Evolutionary conservation across 306 rosid genomes (phyloP).

Genomic region (Vicia faba): DNA sequence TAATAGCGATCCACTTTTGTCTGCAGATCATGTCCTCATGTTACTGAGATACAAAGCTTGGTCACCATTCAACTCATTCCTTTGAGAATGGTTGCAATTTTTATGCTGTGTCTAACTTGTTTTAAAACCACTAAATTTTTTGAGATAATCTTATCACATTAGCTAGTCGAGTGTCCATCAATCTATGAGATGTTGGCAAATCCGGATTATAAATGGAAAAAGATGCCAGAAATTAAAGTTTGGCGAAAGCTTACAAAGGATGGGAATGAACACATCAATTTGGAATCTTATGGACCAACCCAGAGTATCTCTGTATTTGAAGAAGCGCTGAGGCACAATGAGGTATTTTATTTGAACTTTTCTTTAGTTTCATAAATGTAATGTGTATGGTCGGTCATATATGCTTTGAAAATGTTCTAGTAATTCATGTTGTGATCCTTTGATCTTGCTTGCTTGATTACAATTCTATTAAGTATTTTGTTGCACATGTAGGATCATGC

Average conservation of each 20-base stretch:
- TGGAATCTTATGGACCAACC: constrained; percentile 71
- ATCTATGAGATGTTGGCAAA: constrained; percentile 91
- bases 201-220: constrained; percentile 78
- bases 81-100: constrained; percentile 21
- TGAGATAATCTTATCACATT: constrained; percentile 36
- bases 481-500: constrained; percentile 8
- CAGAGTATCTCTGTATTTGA: constrained; percentile 58
- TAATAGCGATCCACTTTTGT: constrained; percentile 12
- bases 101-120: constrained; percentile 32
- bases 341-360: constrained; percentile 50
- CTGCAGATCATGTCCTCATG: constrained; percentile 12
- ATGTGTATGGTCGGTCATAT: constrained; percentile 2
- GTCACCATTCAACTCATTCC: constrained; percentile 22
- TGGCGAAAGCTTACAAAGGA: constrained; percentile 68
- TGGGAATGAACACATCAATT: constrained; percentile 49
- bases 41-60: constrained; percentile 33
- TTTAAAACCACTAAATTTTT: constrained; percentile 27
- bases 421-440: constrained; percentile 20
- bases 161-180: constrained; percentile 95
- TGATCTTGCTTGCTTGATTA: constrained; percentile 18
- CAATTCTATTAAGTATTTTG: not conserved
- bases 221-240: constrained; percentile 71
- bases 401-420: constrained; percentile 34
- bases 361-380: constrained; percentile 22
- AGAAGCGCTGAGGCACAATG: constrained; percentile 76